Percentiles rank a stretch among this genome's conserved stretches.
phyloP scores from a whole-genome alignment of 2,329 filamentous ascomycete genomes.

The Botryotinia convoluta region DNA sequence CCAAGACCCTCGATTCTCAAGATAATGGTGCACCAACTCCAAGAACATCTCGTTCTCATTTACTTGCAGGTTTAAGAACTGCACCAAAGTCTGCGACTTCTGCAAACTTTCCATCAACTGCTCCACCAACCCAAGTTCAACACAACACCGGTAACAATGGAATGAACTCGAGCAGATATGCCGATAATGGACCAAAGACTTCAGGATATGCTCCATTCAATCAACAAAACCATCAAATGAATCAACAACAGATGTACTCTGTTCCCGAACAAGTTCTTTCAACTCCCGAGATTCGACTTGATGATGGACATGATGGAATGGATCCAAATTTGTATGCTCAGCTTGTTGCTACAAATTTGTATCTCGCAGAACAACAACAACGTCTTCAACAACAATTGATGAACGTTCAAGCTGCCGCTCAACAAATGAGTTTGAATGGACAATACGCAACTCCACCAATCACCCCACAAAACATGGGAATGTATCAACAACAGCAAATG shows the following conservation, averaged over 20 bases:
- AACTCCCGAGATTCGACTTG: constrained; percentile 75
- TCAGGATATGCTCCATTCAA: constrained; percentile 37
- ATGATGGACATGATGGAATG: constrained; percentile 68
- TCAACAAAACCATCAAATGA: constrained; percentile 41
- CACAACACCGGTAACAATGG: constrained; percentile 31
- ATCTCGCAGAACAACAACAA: constrained; percentile 91
- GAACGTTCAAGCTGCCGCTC: constrained; percentile 76
- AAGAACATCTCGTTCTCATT: constrained; percentile 89
- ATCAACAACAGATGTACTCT: constrained; percentile 60
- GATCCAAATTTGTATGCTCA: constrained; percentile 86
- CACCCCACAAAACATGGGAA: constrained; percentile 51
- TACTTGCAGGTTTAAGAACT: constrained; percentile 89
- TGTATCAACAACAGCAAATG: constrained; percentile 46
- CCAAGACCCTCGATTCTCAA: constrained; percentile 64
- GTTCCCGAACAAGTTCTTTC: constrained; percentile 82
- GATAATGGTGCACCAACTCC: constrained; percentile 74
- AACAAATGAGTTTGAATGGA: constrained; percentile 74
- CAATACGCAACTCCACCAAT: constrained; percentile 51
- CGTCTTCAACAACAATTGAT: constrained; percentile 90
- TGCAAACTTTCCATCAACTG: constrained; percentile 65
- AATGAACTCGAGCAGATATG: constrained; percentile 37
- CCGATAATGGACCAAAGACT: constrained; percentile 38
- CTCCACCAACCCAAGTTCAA: constrained; percentile 55
- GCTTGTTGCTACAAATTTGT: constrained; percentile 85
- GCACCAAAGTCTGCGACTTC: constrained; percentile 83